These are phyloP conservation scores for Metarhizium robertsii DNA, from an alignment of 2,329 filamentous ascomycete genomes.

Conservation along the genomic window DNA sequence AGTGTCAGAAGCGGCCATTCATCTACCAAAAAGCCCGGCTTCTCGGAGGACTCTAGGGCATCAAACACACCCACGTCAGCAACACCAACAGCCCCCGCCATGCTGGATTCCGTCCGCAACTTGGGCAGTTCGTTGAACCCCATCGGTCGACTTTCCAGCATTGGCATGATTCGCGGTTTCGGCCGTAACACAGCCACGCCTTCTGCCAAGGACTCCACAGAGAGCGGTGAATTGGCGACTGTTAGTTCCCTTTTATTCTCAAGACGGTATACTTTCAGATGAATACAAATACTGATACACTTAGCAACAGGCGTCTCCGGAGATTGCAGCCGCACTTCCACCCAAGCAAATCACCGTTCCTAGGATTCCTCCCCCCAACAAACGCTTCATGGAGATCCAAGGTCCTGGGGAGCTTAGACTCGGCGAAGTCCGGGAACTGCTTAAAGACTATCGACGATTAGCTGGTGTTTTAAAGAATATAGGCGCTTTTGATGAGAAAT, in stretches of 20 bases:
- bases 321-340: slow-evolving; percentile 44
- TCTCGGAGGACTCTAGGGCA: slow-evolving; percentile 30
- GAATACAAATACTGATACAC: slow-evolving; percentile 3
- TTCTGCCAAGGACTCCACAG: slow-evolving; percentile 27
- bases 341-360: slow-evolving; percentile 37
- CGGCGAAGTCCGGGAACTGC: slow-evolving; percentile 61
- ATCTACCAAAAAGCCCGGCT: slow-evolving; percentile 49
- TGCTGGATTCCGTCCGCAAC: slow-evolving; percentile 73
- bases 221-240: slow-evolving; percentile 47
- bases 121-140: slow-evolving; percentile 76
- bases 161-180: slow-evolving; percentile 67
- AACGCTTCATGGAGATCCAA: slow-evolving; percentile 63
- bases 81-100: slow-evolving; percentile 50
- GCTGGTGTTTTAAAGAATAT: slow-evolving; percentile 55
- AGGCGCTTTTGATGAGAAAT: slow-evolving; percentile 46
- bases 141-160: slow-evolving; percentile 65
- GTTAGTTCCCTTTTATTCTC: slow-evolving; percentile 29
- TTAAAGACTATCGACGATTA: slow-evolving; percentile 66
- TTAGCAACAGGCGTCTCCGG: slow-evolving; percentile 45
- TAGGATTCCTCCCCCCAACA: slow-evolving; percentile 56
- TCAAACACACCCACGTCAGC: slow-evolving; percentile 13
- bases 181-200: slow-evolving; percentile 43
- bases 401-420: slow-evolving; percentile 62
- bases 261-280: not conserved
- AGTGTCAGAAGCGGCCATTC: slow-evolving; percentile 56